Conservation (phyloP, 805 yeast genomes). For the Sugiyamaella marilandica region DNA sequence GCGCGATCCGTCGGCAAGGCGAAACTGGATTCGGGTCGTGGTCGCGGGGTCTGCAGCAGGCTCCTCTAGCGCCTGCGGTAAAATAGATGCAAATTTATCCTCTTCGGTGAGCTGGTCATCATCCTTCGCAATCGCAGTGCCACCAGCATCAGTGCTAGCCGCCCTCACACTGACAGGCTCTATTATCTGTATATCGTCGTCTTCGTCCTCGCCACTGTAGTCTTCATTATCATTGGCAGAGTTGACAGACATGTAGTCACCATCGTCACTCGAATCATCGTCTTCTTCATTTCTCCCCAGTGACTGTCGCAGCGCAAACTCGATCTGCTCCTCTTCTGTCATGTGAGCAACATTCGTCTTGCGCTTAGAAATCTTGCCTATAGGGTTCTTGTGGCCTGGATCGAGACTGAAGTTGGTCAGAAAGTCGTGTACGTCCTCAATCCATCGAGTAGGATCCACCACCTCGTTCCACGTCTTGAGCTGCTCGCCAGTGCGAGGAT, state of each 20-base stretch:
- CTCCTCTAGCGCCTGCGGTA: slow-evolving; percentile 53
- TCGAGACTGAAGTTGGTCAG: slow-evolving; percentile 59
- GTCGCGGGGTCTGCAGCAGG: slow-evolving; percentile 54
- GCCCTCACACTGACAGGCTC: slow-evolving; percentile 1
- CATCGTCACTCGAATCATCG: slow-evolving; percentile 18
- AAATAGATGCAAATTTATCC: slow-evolving; percentile 48
- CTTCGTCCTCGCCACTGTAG: slow-evolving; percentile 8
- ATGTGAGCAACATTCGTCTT: slow-evolving; percentile 61
- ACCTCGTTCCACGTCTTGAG: slow-evolving; percentile 65
- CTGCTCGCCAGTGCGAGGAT: slow-evolving; percentile 94
- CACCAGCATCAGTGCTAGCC: not conserved
- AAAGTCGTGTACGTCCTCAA: slow-evolving; percentile 66
- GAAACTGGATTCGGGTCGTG: slow-evolving; percentile 76
- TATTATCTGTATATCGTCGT: slow-evolving; percentile 9
- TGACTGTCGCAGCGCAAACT: slow-evolving; percentile 67
- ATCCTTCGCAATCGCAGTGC: slow-evolving; percentile 1
- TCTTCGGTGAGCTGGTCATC: slow-evolving; percentile 32
- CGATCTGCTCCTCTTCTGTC: slow-evolving; percentile 80
- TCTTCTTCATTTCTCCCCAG: slow-evolving; percentile 33
- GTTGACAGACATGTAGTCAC: slow-evolving; percentile 4
- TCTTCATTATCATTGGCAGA: slow-evolving; percentile 11
- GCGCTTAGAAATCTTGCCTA: slow-evolving; percentile 39
- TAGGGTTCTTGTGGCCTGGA: slow-evolving; percentile 60
- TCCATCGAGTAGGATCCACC: slow-evolving; percentile 57
- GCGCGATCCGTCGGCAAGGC: slow-evolving; percentile 83